Evolutionary conservation across 2,329 filamentous ascomycete genomes (phyloP), one percentile per base, ranked within the genome.

Genomic region (Bisporella sp.): DNA sequence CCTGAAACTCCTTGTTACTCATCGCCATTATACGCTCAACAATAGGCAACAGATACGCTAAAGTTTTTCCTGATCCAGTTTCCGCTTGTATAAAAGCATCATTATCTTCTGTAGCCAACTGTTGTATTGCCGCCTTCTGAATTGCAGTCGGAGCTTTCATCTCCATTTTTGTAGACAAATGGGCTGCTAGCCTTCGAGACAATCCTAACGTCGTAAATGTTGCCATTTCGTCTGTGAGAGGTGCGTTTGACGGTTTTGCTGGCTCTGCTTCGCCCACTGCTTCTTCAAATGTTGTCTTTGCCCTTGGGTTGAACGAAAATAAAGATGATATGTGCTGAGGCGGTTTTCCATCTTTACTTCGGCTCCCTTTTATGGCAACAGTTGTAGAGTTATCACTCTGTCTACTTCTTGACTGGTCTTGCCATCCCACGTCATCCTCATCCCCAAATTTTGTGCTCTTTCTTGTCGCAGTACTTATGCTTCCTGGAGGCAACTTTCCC

Each of bases 61-160:
- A 72, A 0, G 93, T 99, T 72, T 99, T 99, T 70, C 93, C 93
- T 0, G 93, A 99, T 59, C 93, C 93, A 0, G 93, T 99, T 71
- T 99, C 87, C 3, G 93, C 95, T 67, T 97, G 93, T 33, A 99
- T 85, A 62, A 99, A 99, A 2, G 91, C 91, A 72, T 99, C 93
- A 43, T 81, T 84, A 60, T 95, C 87, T 48, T 86, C 84, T 41
- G 83, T 83, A 42, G 95, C 70, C 54, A 99, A 71, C 60, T 93
- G 84, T 41, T 87, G 78, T 39, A 99, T 84, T 1, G 92, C 86
- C 54, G 88, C 89, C 61, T 91, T 91, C 70, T 99, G 93, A 64
- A 99, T 96, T 0, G 89, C 89, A 0, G 93, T 99, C 5, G 93
- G 93, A 0, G 89, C 87, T 65, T 91, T 93, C 66, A 99, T 78